Base-by-base conservation (phyloP, 129 eudicot genomes). In the Flaveria trinervia region DNA sequence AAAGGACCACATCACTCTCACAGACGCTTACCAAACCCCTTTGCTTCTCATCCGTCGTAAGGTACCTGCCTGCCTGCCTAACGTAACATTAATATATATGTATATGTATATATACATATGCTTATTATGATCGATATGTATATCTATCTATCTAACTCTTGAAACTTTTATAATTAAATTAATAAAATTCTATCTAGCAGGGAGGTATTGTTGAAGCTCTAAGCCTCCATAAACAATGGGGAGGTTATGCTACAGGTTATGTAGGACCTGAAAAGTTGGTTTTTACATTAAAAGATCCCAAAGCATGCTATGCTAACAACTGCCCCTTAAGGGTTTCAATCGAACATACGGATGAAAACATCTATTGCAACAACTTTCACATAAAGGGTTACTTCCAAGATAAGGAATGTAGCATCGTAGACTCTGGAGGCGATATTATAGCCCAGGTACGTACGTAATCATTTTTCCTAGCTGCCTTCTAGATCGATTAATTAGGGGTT, bases 201-300 rank as follows among this genome's bases (percentile, higher is more conserved):
- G 96, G 89, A 49, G 90, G 92, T 13, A 73, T 90, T 49, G 87
- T 90, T 45, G 97, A 90, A 80, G 98, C 98, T 59, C 43, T 93
- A 55, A 88, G 92, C 81, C 66, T 90, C 1, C 57, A 83, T 64
- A 91, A 75, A 82, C 80, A 84, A 77, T 93, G 98, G 98, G 90
- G 89, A 77, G 91, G 97, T 39, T 93, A 86, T 73, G 74, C 67
- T 23, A 49, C 69, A 18, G 83, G 83, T 74, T 85, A 77, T 70
- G 79, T 80, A 59, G 92, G 94, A 26, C 82, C 85, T 9, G 83
- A 81, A 45, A 89, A 85, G 79, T 60, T 84, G 73, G 89, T 93
- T 28, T 93, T 93, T 66, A 83, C 88, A 68, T 74, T 90, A 64
- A 89, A 87, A 75, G 93, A 93, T 39, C 96, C 96, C 0, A 84